Percentiles rank a stretch among this genome's conserved stretches.
phyloP scores from a whole-genome alignment of 441 rosid genomes.

The Populus hybrid region DNA sequence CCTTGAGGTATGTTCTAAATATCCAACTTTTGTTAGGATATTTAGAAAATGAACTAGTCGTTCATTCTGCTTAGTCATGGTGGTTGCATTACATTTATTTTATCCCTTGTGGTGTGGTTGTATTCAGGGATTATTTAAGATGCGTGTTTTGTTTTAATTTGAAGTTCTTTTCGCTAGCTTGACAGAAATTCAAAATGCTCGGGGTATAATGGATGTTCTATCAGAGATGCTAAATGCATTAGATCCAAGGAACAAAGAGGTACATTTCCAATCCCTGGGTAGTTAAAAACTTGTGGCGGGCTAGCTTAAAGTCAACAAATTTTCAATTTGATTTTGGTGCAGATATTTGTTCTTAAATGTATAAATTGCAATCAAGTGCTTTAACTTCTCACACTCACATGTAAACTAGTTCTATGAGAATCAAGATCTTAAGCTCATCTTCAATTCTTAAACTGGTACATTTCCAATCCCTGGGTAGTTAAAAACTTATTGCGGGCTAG shows the following conservation, averaged over 20 bases:
- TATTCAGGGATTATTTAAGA: neutral
- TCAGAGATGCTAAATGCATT: slow-evolving; percentile 95
- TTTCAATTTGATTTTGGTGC: neutral
- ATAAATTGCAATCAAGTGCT: neutral
- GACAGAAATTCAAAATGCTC: slow-evolving; percentile 98
- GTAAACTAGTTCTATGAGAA: neutral
- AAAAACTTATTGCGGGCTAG: neutral
- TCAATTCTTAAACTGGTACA: slow-evolving; percentile 38
- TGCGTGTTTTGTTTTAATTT: slow-evolving; percentile 20
- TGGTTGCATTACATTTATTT: slow-evolving; percentile 4
- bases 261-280: slow-evolving; percentile 23
- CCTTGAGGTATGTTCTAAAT: slow-evolving; percentile 54
- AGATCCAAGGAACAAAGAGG: slow-evolving; percentile 92
- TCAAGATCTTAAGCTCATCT: neutral
- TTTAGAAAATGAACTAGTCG: neutral
- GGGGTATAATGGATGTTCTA: slow-evolving; percentile 96
- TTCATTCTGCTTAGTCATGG: neutral
- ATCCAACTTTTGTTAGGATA: neutral
- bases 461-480: neutral
- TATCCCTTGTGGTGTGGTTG: slow-evolving; percentile 9
- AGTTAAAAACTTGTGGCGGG: neutral
- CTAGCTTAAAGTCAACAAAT: neutral
- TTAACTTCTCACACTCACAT: neutral
- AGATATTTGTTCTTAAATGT: neutral
- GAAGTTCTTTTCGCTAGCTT: slow-evolving; percentile 51